A percentile compares a stretch with the other conserved stretches of the same genome.
phyloP scores from a whole-genome alignment of 257 asterid genomes.

The Coffea canephora region DNA sequence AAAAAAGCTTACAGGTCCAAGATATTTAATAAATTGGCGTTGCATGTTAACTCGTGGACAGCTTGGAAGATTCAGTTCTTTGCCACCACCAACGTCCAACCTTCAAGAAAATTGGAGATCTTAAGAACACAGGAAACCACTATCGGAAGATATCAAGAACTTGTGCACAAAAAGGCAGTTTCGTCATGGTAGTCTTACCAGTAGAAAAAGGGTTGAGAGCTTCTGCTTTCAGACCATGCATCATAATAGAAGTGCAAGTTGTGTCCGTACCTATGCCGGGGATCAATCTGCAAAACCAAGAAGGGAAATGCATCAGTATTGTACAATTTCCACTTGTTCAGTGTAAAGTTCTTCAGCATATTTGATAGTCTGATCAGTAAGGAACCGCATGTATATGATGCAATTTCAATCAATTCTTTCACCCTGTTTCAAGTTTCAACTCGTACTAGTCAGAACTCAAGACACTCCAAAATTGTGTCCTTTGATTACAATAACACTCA shows the following conservation, averaged over 20 bases:
- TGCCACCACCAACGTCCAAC: slow-evolving; percentile 77
- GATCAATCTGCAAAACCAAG: slow-evolving; percentile 55
- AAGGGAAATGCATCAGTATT: neutral
- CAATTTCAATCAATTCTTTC: neutral
- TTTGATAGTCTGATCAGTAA: neutral
- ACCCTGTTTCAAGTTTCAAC: neutral
- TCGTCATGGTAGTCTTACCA: slow-evolving; percentile 39
- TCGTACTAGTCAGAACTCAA: neutral
- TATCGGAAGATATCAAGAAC: neutral
- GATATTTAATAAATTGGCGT: slow-evolving; percentile 59
- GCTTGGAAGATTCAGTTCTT: slow-evolving; percentile 48
- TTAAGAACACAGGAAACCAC: slow-evolving; percentile 9
- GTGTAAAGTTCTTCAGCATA: neutral
- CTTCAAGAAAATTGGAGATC: slow-evolving; percentile 28
- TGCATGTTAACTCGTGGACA: slow-evolving; percentile 54
- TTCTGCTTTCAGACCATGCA: slow-evolving; percentile 54
- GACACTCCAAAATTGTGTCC: neutral
- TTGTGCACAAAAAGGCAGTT: neutral
- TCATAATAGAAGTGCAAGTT: slow-evolving; percentile 67
- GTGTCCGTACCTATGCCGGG: slow-evolving; percentile 77
- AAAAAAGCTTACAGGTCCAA: slow-evolving; percentile 58
- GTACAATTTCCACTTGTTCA: neutral
- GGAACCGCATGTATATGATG: neutral
- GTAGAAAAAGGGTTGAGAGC: slow-evolving; percentile 72
- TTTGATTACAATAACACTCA: neutral